Base-by-base conservation (phyloP, 108 stramenopile genomes). In the Pseudonitzschia delicatissima region DNA sequence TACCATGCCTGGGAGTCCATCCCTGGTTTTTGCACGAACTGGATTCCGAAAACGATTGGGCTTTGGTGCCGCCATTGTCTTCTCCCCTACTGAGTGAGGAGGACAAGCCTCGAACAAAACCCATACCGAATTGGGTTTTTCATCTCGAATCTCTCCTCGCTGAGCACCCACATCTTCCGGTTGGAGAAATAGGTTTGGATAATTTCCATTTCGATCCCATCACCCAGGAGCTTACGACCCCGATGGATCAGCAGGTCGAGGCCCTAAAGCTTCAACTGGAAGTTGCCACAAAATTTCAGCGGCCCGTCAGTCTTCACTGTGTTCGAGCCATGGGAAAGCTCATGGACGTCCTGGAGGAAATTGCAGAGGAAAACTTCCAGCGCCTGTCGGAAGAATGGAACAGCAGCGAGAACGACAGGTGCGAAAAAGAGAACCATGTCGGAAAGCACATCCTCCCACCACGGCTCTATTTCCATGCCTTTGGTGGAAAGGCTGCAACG, bases 111-210 rank as follows among this genome's bases (percentile, higher is more conserved):
- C 28, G 11, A 1, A 12, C 40, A 42, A 33, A 65, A 45, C 53
- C 18, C 59, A 62, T 44, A 15, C 77, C 83, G 45, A 36, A 45
- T 8, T 89, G 92, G 92, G 32, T 86, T 15, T 15, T 20, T 13
- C 67, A 77, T 29, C 52, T 90, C 53, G 83, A 74, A 64, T 29
- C 68, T 3, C 50, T 64, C 17, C 61, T 93, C 9, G 17, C 42
- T 32, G 18, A 51, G 7, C 37, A 78, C 34, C 89, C 88, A n/a
- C 45, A 76, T 36, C 67, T 84, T 26, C 80, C 81, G 17, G 87
- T 94, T 4, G 93, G 93, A 17, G 93, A 94, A 78, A 90, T 94
- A 63, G 93, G 93, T 26, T 65, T 94, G 61, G 93, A 94, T 72
- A 81, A 84, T 9, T 91, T 85, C 84, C 72, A 86, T 79, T 75